Conservation (phyloP, 306 rosid species). For the Nissolia schottii region DNA sequence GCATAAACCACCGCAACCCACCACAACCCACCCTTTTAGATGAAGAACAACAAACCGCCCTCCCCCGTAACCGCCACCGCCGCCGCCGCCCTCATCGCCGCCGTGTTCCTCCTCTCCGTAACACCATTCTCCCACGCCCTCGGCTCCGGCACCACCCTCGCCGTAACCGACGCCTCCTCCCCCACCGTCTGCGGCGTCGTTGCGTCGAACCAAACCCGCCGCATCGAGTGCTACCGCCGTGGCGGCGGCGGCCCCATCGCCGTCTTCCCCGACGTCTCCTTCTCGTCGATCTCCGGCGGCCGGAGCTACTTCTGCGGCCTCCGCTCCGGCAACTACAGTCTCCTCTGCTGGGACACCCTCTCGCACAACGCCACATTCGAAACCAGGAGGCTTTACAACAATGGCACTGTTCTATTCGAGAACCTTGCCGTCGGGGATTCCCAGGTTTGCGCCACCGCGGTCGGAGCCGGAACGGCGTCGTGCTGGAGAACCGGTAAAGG, state of each 20-base stretch:
- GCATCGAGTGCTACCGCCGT: conserved; percentile 58
- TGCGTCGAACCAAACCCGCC: conserved; percentile 33
- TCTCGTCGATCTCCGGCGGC: conserved; percentile 78
- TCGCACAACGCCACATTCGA: conserved; percentile 1
- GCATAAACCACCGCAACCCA: conserved; percentile 34
- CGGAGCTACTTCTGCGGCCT: conserved; percentile 62
- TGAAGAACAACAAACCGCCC: conserved; percentile 50
- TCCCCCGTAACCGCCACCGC: background rate
- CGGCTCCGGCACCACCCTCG: conserved; percentile 80
- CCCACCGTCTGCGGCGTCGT: conserved; percentile 71
- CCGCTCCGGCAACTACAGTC: conserved; percentile 58
- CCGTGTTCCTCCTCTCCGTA: background rate
- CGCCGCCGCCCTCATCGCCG: background rate
- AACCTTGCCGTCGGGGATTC: conserved; percentile 62
- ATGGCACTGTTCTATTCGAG: conserved; percentile 41
- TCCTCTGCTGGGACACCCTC: conserved; percentile 76
- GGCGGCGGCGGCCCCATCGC: conserved; percentile 37
- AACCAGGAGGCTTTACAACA: conserved; percentile 44
- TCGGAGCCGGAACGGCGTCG: conserved; percentile 36
- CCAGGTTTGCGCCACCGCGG: conserved; percentile 67
- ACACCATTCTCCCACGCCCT: conserved; percentile 35
- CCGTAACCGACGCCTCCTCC: conserved; percentile 49
- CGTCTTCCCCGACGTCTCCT: conserved; percentile 49
- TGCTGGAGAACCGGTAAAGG: conserved; percentile 53
- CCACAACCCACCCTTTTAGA: conserved; percentile 27